Evolutionary conservation across 371 early-diverging fungal genomes (phyloP).

Genomic region (Rhizopus sp.): DNA sequence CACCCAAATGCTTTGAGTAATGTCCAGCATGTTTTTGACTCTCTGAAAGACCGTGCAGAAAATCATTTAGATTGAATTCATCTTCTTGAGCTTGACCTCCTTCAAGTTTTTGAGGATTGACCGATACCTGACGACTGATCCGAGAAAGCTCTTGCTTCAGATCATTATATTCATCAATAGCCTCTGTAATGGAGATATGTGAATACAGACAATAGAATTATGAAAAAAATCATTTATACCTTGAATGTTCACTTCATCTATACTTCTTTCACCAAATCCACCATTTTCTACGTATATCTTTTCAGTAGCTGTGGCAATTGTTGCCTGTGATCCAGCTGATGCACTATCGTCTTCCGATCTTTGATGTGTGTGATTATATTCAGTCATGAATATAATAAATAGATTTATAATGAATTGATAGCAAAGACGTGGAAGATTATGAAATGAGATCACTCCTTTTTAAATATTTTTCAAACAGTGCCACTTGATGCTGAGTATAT

Average conservation of each 20-base stretch:
- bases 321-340: too few species aligned
- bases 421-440: too few species aligned
- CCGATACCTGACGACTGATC: constrained; percentile 27
- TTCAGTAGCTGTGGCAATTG: too few species aligned
- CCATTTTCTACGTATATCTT: not conserved
- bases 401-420: too few species aligned
- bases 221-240: not conserved
- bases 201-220: not conserved
- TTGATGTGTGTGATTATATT: too few species aligned
- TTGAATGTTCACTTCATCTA: not conserved
- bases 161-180: constrained; percentile 35
- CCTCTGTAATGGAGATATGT: constrained; percentile 22
- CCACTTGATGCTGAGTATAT: too few species aligned
- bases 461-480: too few species aligned
- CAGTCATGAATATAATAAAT: too few species aligned
- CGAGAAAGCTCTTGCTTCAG: constrained; percentile 37
- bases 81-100: constrained; percentile 26
- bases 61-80: constrained; percentile 41
- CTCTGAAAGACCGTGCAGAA: constrained; percentile 25
- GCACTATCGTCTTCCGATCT: too few species aligned
- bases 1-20: constrained; percentile 51
- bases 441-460: too few species aligned
- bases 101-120: constrained; percentile 18
- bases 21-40: constrained; percentile 32
- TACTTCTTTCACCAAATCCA: not conserved